Conservation (phyloP, 2,329 filamentous ascomycete species). For the Paecilomyces fulvus region DNA sequence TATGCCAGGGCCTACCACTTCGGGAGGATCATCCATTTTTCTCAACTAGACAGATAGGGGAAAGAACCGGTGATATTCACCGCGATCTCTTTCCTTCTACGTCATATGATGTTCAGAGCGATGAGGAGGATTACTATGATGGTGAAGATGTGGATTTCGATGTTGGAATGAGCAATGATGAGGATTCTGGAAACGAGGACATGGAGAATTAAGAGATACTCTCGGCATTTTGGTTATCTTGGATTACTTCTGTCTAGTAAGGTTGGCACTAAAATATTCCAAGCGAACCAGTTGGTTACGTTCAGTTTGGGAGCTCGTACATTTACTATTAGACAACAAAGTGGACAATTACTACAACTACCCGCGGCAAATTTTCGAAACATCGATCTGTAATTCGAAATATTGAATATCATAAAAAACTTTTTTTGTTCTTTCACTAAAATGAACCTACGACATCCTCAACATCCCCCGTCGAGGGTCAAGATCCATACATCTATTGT, state of each 20-base stretch:
- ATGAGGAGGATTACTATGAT: not conserved
- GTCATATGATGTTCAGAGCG: not conserved
- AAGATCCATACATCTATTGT: slow-evolving; percentile 39
- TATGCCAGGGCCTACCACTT: slow-evolving; percentile 21
- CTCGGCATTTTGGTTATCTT: not conserved
- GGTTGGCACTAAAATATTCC: not conserved
- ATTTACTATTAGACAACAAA: not conserved
- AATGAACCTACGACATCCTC: not conserved
- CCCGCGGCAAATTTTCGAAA: too few species aligned
- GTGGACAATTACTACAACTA: too few species aligned
- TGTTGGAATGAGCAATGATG: not conserved
- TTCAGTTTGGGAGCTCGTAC: not conserved
- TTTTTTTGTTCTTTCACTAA: not conserved
- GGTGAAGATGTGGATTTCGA: not conserved
- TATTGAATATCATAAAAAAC: too few species aligned
- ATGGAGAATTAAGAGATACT: too few species aligned
- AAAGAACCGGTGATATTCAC: not conserved
- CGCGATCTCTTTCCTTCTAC: not conserved
- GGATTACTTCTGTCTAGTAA: not conserved
- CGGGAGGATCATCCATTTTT: slow-evolving; percentile 22
- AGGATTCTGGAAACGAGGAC: not conserved
- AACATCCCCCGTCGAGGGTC: not conserved
- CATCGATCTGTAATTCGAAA: not conserved
- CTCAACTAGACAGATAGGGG: not conserved
- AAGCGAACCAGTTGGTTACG: not conserved